Percentiles rank a stretch among this genome's conserved stretches.
phyloP scores from a whole-genome alignment of 345 rosid species.

The Acer negundo region DNA sequence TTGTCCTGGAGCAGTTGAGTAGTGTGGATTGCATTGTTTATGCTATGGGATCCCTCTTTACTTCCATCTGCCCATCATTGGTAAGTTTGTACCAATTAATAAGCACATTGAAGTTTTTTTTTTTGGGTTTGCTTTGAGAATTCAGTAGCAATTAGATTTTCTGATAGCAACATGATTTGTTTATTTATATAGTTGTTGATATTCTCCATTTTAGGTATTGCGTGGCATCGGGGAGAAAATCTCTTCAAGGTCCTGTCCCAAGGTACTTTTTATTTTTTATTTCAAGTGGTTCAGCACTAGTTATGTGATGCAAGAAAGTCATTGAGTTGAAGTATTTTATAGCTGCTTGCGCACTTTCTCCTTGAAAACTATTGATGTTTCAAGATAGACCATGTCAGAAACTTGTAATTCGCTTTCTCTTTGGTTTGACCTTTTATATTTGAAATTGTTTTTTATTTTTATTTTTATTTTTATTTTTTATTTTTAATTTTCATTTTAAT shows the following conservation, averaged over 20 bases:
- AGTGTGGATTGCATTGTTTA: constrained; percentile 84
- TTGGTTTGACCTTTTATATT: not conserved
- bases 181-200: not conserved
- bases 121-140: not conserved
- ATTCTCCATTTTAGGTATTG: constrained; percentile 52
- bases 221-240: constrained; percentile 89
- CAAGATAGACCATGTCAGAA: not conserved
- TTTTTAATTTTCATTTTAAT: not conserved
- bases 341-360: constrained; percentile 6
- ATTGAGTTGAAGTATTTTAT: not conserved
- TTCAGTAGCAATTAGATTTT: not conserved
- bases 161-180: not conserved
- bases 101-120: not conserved
- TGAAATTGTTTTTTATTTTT: not conserved
- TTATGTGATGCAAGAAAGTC: not conserved
- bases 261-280: constrained; percentile 44
- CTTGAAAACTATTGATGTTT: not conserved
- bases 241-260: constrained; percentile 74
- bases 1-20: constrained; percentile 77
- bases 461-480: not conserved
- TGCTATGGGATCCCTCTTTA: constrained; percentile 98
- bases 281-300: too few relatives aligned
- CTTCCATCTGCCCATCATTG: constrained; percentile 93
- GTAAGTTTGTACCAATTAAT: constrained; percentile 35
- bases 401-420: not conserved